Percentiles rank a stretch among this genome's conserved stretches.
phyloP scores from a whole-genome alignment of 805 yeast species.

The Tetrapisispora fleetii region DNA sequence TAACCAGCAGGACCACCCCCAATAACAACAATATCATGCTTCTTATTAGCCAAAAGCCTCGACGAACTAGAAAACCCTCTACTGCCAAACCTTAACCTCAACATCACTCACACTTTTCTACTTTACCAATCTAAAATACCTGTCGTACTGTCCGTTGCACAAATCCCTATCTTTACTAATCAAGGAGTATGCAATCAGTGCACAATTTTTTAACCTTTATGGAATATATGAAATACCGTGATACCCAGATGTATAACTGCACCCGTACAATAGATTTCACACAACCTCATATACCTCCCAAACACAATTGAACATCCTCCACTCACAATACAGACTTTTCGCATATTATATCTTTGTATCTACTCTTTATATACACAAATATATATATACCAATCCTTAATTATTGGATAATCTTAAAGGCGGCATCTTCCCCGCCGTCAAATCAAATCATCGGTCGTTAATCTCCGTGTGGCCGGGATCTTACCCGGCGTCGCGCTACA shows the following conservation, averaged over 20 bases:
- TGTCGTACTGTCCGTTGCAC: no score
- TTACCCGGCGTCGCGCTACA: background rate
- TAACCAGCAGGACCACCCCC: conserved; percentile 99
- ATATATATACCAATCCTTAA: background rate
- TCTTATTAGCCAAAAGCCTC: conserved; percentile 1
- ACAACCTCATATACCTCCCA: background rate
- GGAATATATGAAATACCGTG: background rate
- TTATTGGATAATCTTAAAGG: no score
- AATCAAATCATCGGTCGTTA: background rate
- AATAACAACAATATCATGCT: conserved; percentile 82
- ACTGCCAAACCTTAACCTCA: background rate
- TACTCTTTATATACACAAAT: no score
- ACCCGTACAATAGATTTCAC: background rate
- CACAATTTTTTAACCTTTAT: no score
- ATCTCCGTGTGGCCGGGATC: background rate
- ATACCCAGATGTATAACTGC: background rate
- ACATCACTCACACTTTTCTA: no score
- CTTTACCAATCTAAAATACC: no score
- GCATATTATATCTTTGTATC: no score
- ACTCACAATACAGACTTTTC: no score
- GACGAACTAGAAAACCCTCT: conserved; percentile 1
- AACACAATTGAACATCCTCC: no score
- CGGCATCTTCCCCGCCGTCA: background rate
- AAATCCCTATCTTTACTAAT: no score
- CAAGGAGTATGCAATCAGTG: no score